A percentile compares a stretch with the other conserved stretches of the same genome.
Evolutionary conservation across 495 filamentous ascomycete genomes (phyloP).

Genomic region (Podospora pseudoanserina): DNA sequence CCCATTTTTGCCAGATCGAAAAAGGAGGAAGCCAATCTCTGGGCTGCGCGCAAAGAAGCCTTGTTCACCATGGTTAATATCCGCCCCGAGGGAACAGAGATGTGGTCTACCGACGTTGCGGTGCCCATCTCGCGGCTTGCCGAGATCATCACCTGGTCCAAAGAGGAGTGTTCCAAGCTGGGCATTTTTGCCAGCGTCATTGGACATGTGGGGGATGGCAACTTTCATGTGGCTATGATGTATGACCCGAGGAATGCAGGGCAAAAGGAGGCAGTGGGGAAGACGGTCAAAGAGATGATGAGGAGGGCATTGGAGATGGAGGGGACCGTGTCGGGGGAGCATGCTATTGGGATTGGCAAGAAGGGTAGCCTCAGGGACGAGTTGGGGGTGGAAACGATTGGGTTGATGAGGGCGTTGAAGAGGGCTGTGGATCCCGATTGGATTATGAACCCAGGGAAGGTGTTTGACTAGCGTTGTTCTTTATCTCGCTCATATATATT

Average conservation of each 20-base stretch:
- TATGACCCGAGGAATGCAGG: conserved; percentile 26
- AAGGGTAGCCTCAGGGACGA: conserved; percentile 32
- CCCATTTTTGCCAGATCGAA: conserved; percentile 60
- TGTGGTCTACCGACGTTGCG: conserved; percentile 70
- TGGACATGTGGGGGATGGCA: conserved; percentile 63
- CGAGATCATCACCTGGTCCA: conserved; percentile 66
- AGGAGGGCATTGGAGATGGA: conserved; percentile 35
- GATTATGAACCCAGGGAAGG: conserved; percentile 40
- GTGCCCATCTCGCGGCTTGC: conserved; percentile 65
- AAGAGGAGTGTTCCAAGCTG: conserved; percentile 56
- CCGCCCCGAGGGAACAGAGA: conserved; percentile 48
- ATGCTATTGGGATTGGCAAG: conserved; percentile 38
- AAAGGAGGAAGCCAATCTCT: conserved; percentile 58
- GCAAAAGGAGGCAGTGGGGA: conserved; percentile 24
- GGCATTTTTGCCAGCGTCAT: conserved; percentile 68
- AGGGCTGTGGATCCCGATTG: conserved; percentile 31
- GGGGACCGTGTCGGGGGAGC: conserved; percentile 38
- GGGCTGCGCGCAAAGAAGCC: conserved; percentile 65
- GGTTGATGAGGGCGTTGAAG: conserved; percentile 34
- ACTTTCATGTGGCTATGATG: conserved; percentile 37
- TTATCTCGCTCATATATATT: too few relatives aligned
- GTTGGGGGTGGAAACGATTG: conserved; percentile 30
- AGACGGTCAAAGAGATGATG: conserved; percentile 33
- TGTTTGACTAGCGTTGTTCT: conserved; percentile 25
- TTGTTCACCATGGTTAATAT: conserved; percentile 56